phyloP scores from a whole-genome alignment of 495 filamentous ascomycete species.

The Filosporella fistucella region DNA sequence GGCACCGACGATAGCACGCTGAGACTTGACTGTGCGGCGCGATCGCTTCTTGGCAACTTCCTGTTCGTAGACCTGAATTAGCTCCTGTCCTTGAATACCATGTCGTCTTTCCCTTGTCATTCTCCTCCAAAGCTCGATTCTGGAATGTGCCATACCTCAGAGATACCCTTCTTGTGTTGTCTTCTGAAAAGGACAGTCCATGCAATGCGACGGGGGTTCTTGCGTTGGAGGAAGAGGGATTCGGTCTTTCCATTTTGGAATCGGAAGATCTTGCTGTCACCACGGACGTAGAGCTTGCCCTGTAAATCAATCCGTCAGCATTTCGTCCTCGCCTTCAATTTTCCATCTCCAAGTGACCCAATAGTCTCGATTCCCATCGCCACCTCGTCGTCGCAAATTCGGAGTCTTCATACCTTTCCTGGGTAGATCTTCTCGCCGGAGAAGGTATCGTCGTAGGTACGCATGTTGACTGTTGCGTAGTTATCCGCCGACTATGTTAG shows the following conservation, averaged over 20 bases:
- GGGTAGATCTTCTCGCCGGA: slow-evolving; percentile 98
- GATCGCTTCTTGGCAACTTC: slow-evolving; percentile 99
- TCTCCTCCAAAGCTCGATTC: no score
- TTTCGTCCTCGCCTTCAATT: slow-evolving; percentile 1
- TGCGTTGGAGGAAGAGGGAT: slow-evolving; percentile 99
- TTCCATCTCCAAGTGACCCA: slow-evolving; percentile 1
- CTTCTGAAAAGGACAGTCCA: slow-evolving; percentile 98
- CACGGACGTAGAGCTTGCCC: slow-evolving; percentile 98
- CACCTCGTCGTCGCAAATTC: slow-evolving; percentile 4
- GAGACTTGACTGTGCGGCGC: slow-evolving; percentile 95
- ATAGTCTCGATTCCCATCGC: slow-evolving; percentile 4
- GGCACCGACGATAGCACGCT: slow-evolving; percentile 98
- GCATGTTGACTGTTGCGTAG: slow-evolving; percentile 25
- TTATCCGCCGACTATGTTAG: slow-evolving; percentile 22
- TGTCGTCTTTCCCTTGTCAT: no score
- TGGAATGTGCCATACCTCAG: slow-evolving; percentile 72
- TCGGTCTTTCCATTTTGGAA: slow-evolving; percentile 99
- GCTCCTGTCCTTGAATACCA: no score
- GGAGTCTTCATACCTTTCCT: slow-evolving; percentile 74
- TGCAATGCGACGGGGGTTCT: slow-evolving; percentile 98
- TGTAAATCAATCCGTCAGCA: slow-evolving; percentile 37
- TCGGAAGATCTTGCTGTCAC: slow-evolving; percentile 99
- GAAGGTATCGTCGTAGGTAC: slow-evolving; percentile 89
- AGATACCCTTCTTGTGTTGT: slow-evolving; percentile 99
- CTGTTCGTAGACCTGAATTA: no score